Evolutionary conservation across 805 yeast genomes (phyloP).

Genomic region (Candida nanaspora): DNA sequence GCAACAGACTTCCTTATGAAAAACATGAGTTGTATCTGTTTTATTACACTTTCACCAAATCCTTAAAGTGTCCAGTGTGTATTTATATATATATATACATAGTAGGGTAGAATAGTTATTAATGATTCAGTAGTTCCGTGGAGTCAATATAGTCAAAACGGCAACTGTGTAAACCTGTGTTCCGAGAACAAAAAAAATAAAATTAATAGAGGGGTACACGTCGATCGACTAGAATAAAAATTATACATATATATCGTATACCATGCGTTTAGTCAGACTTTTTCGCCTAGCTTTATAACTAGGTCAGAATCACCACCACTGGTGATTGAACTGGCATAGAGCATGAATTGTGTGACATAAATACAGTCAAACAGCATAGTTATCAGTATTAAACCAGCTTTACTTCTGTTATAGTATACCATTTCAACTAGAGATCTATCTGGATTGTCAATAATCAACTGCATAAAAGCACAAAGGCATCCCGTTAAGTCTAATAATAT

Average conservation of each 20-base stretch:
- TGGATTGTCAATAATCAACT: conserved; percentile 32
- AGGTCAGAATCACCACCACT: neutral
- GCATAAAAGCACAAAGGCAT: conserved; percentile 30
- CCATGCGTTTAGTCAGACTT: neutral
- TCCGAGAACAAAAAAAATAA: too few species aligned
- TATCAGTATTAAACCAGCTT: conserved; percentile 33
- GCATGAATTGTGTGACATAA: conserved; percentile 20
- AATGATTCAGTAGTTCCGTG: too few species aligned
- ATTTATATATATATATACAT: too few species aligned
- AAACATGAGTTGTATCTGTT: neutral
- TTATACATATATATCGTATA: too few species aligned
- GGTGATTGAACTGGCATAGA: conserved; percentile 3
- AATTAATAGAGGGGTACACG: too few species aligned
- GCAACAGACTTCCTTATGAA: neutral
- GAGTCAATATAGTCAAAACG: too few species aligned
- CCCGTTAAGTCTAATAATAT: conserved; percentile 36
- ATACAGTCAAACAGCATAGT: conserved; percentile 24
- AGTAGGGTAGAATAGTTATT: too few species aligned
- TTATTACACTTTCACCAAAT: too few species aligned
- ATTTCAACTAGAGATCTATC: conserved; percentile 12
- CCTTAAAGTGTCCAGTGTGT: too few species aligned
- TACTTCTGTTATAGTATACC: conserved; percentile 35
- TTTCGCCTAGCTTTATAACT: too few species aligned
- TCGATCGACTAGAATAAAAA: too few species aligned
- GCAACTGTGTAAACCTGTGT: too few species aligned